Evolutionary conservation across 192 early-diverging fungal species (phyloP), one percentile per base, ranked within the genome.

Genomic region (Powellomyces hirtus): DNA sequence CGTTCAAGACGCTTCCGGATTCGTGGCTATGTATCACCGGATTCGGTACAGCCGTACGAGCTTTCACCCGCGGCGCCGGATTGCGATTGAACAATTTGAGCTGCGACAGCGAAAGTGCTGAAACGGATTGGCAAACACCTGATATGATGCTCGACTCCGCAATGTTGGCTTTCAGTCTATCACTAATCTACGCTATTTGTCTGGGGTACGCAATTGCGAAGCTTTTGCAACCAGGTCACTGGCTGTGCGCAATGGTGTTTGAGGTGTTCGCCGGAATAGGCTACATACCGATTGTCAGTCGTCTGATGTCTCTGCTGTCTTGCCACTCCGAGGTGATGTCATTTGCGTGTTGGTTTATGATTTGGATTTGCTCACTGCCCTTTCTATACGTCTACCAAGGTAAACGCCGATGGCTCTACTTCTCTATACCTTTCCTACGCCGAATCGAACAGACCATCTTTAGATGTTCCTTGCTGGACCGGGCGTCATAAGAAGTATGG

Each of bases 171-270:
- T 66, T 66, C 35, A 34, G n/a, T 1, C 31, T 56, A 4, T 56
- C 31, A 5, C 29, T 31, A 31, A 8, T 66, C 20, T 66, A 66
- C 29, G 52, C 64, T 4, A 5, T 66, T 1, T 36, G 31, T 16
- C 64, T 66, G 30, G 64, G 64, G 16, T 66, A 66, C 53, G 64
- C 64, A n/a, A 66, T 66, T 37, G 64, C 64, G 24, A 52, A 56
- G 52, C 37, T 66, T 5, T 38, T 66, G 51, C 64, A 66, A 27
- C 64, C 64, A 13, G 64, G 64, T 5, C 64, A 66, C 31, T 66
- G 64, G 64, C 64, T 66, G 0, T 66, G 64, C 34, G 36, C 30
- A 1, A 2, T 66, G 18, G 64, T 66, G 3, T 66, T 66, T 37
- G 64, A 66, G 51, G 36, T 66, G 20, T 66, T 66, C 38, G 64